Evolutionary conservation across 1,284 basidiomycete species (phyloP).

Genomic region (Ustilago loliicola): DNA sequence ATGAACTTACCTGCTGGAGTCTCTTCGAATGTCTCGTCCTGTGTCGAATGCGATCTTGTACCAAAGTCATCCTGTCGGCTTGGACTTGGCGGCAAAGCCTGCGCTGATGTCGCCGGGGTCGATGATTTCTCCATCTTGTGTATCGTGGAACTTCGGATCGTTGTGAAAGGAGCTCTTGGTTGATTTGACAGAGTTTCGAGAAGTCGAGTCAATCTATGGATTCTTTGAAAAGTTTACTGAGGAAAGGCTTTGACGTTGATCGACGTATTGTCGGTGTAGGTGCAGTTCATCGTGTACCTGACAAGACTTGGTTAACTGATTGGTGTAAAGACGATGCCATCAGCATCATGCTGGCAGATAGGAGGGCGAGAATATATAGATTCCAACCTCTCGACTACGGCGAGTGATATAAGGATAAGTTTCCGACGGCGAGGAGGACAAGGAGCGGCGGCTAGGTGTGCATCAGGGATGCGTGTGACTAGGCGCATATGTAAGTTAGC

Average conservation of each 20-base stretch:
- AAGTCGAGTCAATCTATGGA: background rate
- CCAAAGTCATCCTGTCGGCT: background rate
- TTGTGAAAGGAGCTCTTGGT: background rate
- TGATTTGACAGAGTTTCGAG: background rate
- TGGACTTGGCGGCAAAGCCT: background rate
- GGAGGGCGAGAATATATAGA: background rate
- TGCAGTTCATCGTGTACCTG: background rate
- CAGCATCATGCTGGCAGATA: background rate
- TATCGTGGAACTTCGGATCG: background rate
- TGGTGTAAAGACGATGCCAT: background rate
- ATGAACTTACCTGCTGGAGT: constrained; percentile 17
- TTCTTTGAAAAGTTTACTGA: background rate
- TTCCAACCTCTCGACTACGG: background rate
- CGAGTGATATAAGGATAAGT: background rate
- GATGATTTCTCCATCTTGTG: constrained; percentile 1
- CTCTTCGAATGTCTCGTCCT: constrained; percentile 2
- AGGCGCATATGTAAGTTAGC: background rate
- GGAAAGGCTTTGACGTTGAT: background rate
- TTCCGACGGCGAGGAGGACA: background rate
- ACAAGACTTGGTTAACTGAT: background rate
- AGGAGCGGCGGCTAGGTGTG: background rate
- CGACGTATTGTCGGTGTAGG: background rate
- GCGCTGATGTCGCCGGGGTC: background rate
- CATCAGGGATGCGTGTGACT: background rate
- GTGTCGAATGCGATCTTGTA: background rate